phyloP scores from a whole-genome alignment of 257 asterid species.

The Verbena officinalis region DNA sequence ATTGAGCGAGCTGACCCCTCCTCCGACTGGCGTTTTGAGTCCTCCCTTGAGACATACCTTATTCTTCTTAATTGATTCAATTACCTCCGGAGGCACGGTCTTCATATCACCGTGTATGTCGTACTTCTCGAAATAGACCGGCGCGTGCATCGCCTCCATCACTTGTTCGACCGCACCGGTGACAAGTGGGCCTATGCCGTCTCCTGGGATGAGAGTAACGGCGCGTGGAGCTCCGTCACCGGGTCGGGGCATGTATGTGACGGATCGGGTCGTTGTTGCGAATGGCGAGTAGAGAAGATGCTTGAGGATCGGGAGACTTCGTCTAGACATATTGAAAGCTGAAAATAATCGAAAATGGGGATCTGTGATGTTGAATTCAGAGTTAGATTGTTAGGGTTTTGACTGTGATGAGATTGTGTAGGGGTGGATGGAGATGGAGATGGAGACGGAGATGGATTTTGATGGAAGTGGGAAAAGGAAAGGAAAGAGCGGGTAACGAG shows the following conservation, averaged over 20 bases:
- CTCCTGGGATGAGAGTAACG: constrained; percentile 69
- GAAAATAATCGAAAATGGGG: background rate
- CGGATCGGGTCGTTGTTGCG: constrained; percentile 46
- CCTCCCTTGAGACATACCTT: constrained; percentile 73
- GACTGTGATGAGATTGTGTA: background rate
- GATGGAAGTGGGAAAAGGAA: constrained; percentile 11
- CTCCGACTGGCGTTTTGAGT: constrained; percentile 68
- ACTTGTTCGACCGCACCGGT: constrained; percentile 77
- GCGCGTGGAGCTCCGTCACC: constrained; percentile 62
- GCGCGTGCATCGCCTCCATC: constrained; percentile 81
- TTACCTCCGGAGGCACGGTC: constrained; percentile 46
- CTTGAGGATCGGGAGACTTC: constrained; percentile 45
- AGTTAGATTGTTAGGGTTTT: constrained; percentile 1
- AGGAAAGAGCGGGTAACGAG: no score
- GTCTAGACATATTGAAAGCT: constrained; percentile 22
- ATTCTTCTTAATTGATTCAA: constrained; percentile 61
- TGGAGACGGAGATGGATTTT: constrained; percentile 11
- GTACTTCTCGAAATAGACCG: constrained; percentile 58
- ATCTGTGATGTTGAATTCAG: background rate
- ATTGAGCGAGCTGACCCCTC: constrained; percentile 71
- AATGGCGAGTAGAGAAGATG: constrained; percentile 25
- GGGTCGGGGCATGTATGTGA: constrained; percentile 74
- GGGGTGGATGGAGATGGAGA: constrained; percentile 7
- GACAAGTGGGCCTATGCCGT: constrained; percentile 72
- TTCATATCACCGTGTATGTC: constrained; percentile 65